phyloP scores from a whole-genome alignment of 1,284 basidiomycete genomes.

The Pseudozyma tsukubaensis region DNA sequence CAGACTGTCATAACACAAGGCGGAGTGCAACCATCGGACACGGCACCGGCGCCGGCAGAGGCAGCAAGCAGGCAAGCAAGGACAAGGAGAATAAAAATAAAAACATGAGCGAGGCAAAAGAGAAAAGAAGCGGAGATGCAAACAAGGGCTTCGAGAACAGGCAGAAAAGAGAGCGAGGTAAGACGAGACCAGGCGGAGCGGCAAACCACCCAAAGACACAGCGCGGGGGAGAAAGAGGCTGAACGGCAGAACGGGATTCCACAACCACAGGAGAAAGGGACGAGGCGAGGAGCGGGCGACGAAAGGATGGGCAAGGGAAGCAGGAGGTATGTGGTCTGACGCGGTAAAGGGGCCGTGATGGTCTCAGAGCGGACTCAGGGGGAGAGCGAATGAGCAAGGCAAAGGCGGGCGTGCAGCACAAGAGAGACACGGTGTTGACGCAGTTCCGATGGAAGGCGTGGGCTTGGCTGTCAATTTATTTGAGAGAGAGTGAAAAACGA shows the following conservation, averaged over 20 bases:
- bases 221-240: neutral
- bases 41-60: too few species aligned
- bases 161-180: neutral
- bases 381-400: neutral
- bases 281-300: neutral
- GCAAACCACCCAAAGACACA: neutral
- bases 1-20: neutral
- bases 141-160: neutral
- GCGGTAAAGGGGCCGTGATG: constrained; percentile 3
- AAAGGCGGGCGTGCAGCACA: neutral
- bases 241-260: neutral
- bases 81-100: too few species aligned
- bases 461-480: neutral
- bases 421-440: neutral
- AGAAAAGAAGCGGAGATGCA: too few species aligned
- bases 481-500: neutral
- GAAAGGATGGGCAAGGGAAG: neutral
- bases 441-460: constrained; percentile 28
- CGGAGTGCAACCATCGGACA: neutral
- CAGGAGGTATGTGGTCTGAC: neutral
- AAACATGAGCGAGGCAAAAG: too few species aligned
- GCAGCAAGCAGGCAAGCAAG: too few species aligned
- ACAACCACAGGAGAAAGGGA: neutral
- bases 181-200: neutral
- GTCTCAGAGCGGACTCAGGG: constrained; percentile 6